Base-by-base conservation (phyloP, 371 early-diverging fungal species). In the Mortierella sp. region DNA sequence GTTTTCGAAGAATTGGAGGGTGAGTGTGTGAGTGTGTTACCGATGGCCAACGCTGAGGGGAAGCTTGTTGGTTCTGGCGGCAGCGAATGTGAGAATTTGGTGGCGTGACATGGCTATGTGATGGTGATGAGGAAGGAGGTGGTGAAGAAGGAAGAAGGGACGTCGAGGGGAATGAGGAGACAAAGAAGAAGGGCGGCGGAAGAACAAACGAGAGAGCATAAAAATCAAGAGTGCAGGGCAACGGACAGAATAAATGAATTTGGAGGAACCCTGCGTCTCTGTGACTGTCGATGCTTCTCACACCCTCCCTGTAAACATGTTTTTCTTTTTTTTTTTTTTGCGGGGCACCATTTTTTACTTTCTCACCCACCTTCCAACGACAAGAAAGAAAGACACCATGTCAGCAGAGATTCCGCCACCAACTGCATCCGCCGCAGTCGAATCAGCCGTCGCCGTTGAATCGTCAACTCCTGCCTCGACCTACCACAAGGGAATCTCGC, bases 1-100 rank as follows among this genome's bases (percentile, higher is more conserved):
- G 51, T 44, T 43, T 70, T 54, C 32, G 68, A 68, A 56, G 27
- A 51, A 18, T 51, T 56, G 56, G 24, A n/a, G 35, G 35, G 24
- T 14, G 29, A 32, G 58, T 44, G 48, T 14, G 12, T 14, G 12
- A 6, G 6, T 70, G 63, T 49, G 51, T 85, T 85, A 85, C 85
- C 85, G 85, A 58, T 85, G 85, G 10, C 85, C 85, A 3, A 85
- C 85, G 51, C 60, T 81, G 72, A 85, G 82, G 1, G 85, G 85
- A 35, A 84, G 85, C 56, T 55, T 68, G 70, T 81, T 81, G 58
- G 24, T 27, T 63, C 85, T 60, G 35, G 76, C 72, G 1, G 82
- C 70, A 60, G 85, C 81, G 18, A 77, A 77, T 16, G 79, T 79
- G 55, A 85, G 85, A 46, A 85, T 75, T 70, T 85, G 81, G 16